Evolutionary conservation across 139 green algal genomes (phyloP).

Genomic region (Ostreobium quekettii): DNA sequence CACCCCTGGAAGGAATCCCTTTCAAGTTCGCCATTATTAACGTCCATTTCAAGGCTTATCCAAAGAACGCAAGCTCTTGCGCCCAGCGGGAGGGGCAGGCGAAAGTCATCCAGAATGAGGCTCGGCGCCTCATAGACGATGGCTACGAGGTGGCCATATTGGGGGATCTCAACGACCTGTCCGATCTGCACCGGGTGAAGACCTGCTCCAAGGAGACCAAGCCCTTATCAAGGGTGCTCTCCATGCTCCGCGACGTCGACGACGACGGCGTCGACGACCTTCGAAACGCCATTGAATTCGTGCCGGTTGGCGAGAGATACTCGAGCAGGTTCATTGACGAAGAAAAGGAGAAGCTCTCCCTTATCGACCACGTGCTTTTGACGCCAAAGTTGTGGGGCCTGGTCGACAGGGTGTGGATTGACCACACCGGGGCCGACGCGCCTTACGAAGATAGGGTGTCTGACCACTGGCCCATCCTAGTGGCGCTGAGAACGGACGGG

Average conservation of each 20-base stretch:
- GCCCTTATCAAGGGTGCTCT: neutral
- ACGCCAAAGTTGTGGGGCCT: neutral
- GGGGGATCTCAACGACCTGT: slow-evolving; percentile 13
- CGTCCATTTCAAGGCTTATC: slow-evolving; percentile 1
- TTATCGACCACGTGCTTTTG: slow-evolving; percentile 4
- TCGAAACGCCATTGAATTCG: slow-evolving; percentile 4
- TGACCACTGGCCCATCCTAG: slow-evolving; percentile 13
- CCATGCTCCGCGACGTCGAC: slow-evolving; percentile 3
- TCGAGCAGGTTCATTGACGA: neutral
- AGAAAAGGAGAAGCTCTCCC: neutral
- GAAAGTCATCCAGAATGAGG: neutral
- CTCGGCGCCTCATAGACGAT: neutral
- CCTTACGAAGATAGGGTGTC: neutral
- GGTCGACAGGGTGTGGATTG: slow-evolving; percentile 2
- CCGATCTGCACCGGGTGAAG: neutral
- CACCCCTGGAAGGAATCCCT: neutral
- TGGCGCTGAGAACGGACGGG: too few species aligned
- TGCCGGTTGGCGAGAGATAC: slow-evolving; percentile 1
- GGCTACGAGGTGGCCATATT: slow-evolving; percentile 2
- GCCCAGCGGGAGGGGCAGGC: slow-evolving; percentile 2
- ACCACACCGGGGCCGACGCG: neutral
- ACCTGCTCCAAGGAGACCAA: neutral
- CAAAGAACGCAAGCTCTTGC: neutral
- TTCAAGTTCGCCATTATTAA: slow-evolving; percentile 7
- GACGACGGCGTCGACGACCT: slow-evolving; percentile 1